Conservation (phyloP, 495 filamentous ascomycete genomes). For the Aspergillus bridgeri region DNA sequence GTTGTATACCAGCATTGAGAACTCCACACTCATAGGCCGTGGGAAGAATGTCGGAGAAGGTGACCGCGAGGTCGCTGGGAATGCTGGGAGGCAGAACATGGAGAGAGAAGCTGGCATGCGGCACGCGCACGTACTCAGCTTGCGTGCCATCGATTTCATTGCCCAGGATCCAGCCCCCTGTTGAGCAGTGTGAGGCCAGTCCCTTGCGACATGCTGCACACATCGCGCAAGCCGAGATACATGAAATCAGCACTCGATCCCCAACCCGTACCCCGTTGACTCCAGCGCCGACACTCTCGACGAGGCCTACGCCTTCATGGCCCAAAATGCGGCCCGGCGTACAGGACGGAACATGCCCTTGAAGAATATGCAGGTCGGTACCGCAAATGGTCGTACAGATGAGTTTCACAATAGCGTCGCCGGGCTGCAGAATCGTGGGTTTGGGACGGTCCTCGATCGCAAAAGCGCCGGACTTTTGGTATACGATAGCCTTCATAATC, state of each 20-base stretch:
- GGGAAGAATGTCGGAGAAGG: slow-evolving; percentile 47
- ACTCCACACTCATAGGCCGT: slow-evolving; percentile 50
- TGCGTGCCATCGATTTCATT: slow-evolving; percentile 47
- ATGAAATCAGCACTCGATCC: slow-evolving; percentile 42
- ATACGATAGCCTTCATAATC: slow-evolving; percentile 43
- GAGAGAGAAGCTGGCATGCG: slow-evolving; percentile 41
- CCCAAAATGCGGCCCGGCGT: slow-evolving; percentile 75
- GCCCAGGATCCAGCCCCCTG: slow-evolving; percentile 41
- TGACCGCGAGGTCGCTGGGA: slow-evolving; percentile 35
- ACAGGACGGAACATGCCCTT: slow-evolving; percentile 64
- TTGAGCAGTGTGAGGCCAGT: slow-evolving; percentile 37
- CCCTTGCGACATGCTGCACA: slow-evolving; percentile 38
- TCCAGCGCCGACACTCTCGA: slow-evolving; percentile 61
- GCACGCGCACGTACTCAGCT: slow-evolving; percentile 48
- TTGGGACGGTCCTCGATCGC: slow-evolving; percentile 52
- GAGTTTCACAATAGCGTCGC: slow-evolving; percentile 75
- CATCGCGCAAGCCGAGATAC: slow-evolving; percentile 37
- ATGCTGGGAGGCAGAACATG: slow-evolving; percentile 35
- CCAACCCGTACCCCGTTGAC: slow-evolving; percentile 48
- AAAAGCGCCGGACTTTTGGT: slow-evolving; percentile 21
- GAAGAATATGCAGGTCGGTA: slow-evolving; percentile 73
- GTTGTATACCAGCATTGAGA: slow-evolving; percentile 40
- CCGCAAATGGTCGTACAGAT: slow-evolving; percentile 80
- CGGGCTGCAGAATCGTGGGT: slow-evolving; percentile 62
- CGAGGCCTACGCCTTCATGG: slow-evolving; percentile 80